phyloP scores from a whole-genome alignment of 2,329 filamentous ascomycete species.

The Zymoseptoria passerinii region DNA sequence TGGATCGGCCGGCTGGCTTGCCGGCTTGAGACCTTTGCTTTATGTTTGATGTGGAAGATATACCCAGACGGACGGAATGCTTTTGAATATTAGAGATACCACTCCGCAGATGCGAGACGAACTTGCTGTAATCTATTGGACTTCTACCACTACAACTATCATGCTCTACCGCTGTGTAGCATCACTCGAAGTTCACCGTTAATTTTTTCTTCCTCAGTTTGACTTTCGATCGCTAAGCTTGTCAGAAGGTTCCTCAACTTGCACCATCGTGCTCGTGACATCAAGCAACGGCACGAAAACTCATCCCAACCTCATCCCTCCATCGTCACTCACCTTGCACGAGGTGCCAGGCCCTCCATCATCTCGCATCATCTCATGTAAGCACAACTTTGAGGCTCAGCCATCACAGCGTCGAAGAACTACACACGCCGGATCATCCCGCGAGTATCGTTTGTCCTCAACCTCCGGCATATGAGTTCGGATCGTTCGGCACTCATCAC shows the following conservation, averaged over 20 bases:
- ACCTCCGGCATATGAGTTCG: too few species aligned
- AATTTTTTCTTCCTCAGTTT: neutral
- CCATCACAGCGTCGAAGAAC: too few species aligned
- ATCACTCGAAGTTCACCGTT: neutral
- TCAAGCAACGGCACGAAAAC: too few species aligned
- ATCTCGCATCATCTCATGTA: too few species aligned
- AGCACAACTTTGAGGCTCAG: too few species aligned
- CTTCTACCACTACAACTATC: neutral
- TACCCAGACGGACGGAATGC: neutral
- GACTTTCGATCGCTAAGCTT: neutral
- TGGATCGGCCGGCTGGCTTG: neutral
- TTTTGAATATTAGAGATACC: neutral
- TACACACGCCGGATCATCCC: too few species aligned
- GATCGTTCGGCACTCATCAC: too few species aligned
- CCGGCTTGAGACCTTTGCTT: neutral
- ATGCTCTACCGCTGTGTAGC: neutral
- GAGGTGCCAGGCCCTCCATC: too few species aligned
- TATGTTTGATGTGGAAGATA: neutral
- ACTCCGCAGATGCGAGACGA: neutral
- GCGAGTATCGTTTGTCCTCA: too few species aligned
- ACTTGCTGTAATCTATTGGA: neutral
- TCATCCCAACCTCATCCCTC: too few species aligned
- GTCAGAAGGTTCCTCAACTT: neutral
- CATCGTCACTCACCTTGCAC: too few species aligned
- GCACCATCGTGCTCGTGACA: too few species aligned